Evolutionary conservation across 1,284 basidiomycete species (phyloP).

Genomic region (Tylopilus sp.): DNA sequence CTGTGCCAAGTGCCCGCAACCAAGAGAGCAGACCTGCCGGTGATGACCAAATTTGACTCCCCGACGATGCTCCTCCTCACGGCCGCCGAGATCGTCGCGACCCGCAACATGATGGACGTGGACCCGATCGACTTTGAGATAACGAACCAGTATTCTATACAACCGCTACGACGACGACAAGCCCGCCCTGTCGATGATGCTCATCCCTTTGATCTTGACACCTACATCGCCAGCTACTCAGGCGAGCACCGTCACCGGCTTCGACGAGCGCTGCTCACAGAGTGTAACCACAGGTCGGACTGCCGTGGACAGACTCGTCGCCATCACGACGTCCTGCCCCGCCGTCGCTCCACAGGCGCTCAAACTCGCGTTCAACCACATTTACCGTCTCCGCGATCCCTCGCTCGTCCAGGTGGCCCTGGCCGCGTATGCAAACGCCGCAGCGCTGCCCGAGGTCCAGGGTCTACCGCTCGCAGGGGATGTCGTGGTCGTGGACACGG

Average conservation of each 20-base stretch:
- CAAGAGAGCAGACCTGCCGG: accelerated
- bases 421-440: constrained; percentile 53
- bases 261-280: neutral
- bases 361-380: constrained; percentile 56
- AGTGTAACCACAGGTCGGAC: constrained; percentile 50
- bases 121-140: constrained; percentile 30
- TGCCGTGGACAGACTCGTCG: constrained; percentile 63
- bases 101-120: constrained; percentile 32
- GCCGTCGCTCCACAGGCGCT: constrained; percentile 66
- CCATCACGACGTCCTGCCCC: constrained; percentile 62
- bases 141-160: constrained; percentile 9
- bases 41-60: neutral
- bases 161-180: constrained; percentile 17
- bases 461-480: constrained; percentile 46
- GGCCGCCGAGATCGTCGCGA: neutral
- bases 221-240: constrained; percentile 36
- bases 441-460: constrained; percentile 37
- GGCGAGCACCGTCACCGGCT: constrained; percentile 16
- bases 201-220: constrained; percentile 77
- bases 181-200: constrained; percentile 56
- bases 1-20: constrained; percentile 34
- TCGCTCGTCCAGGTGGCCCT: constrained; percentile 54
- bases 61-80: constrained; percentile 13
- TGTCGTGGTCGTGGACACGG: constrained; percentile 47
- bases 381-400: constrained; percentile 60